Conservation (phyloP, 2,329 filamentous ascomycete species). For the Claviceps sp. region DNA sequence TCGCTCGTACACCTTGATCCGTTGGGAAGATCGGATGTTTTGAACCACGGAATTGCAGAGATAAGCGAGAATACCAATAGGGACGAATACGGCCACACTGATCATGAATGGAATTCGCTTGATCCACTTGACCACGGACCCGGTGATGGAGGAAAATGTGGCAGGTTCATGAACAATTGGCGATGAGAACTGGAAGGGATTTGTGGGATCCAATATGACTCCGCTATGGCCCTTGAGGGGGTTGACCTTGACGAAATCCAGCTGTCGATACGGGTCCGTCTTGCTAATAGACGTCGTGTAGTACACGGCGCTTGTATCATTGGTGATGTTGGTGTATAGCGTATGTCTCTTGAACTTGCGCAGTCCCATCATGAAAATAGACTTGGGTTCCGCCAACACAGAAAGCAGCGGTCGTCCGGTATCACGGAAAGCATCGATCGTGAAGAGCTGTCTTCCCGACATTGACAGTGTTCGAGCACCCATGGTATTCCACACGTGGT, state of each 20-base stretch:
- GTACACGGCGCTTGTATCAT: constrained; percentile 69
- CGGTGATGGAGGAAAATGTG: constrained; percentile 20
- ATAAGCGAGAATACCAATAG: constrained; percentile 58
- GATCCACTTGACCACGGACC: constrained; percentile 22
- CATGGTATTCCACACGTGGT: constrained; percentile 67
- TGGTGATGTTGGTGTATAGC: constrained; percentile 76
- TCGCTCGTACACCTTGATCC: constrained; percentile 64
- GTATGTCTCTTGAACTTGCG: constrained; percentile 62
- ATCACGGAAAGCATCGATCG: constrained; percentile 71
- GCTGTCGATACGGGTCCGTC: constrained; percentile 61
- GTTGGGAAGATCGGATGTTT: constrained; percentile 56
- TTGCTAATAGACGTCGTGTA: constrained; percentile 72
- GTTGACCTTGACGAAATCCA: constrained; percentile 55
- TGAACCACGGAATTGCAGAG: constrained; percentile 66
- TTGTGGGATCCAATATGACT: constrained; percentile 57
- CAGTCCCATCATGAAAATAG: constrained; percentile 74
- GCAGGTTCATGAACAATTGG: constrained; percentile 16
- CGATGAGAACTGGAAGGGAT: constrained; percentile 43
- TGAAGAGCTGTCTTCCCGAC: constrained; percentile 79
- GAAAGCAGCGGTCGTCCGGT: constrained; percentile 70
- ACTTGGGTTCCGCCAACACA: constrained; percentile 68
- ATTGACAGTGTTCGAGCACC: constrained; percentile 69
- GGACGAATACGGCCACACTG: constrained; percentile 56
- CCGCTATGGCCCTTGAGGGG: constrained; percentile 61
- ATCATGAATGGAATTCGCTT: constrained; percentile 49